phyloP scores from a whole-genome alignment of 495 filamentous ascomycete genomes.

The Neurospora hispaniola region DNA sequence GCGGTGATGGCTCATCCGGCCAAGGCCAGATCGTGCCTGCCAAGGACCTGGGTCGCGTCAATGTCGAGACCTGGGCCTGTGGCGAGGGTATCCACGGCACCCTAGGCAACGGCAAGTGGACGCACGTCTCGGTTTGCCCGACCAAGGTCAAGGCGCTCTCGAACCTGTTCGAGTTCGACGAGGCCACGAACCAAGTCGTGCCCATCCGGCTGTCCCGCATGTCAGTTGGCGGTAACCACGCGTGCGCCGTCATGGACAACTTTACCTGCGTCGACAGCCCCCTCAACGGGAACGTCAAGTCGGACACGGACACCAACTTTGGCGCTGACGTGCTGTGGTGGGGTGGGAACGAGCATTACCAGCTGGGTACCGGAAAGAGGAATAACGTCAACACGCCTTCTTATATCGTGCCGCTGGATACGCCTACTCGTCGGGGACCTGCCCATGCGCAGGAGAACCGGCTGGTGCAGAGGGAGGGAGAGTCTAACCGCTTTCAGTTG shows the following conservation, averaged over 20 bases:
- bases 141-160: constrained; percentile 78
- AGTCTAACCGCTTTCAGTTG: constrained; percentile 70
- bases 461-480: constrained; percentile 42
- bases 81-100: constrained; percentile 76
- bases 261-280: constrained; percentile 44
- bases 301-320: constrained; percentile 61
- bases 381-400: constrained; percentile 63
- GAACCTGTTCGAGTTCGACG: constrained; percentile 76
- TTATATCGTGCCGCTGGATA: constrained; percentile 69
- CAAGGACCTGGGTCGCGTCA: constrained; percentile 34
- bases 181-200: constrained; percentile 48
- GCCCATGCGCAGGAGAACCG: constrained; percentile 26
- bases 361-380: constrained; percentile 82
- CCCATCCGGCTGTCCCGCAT: constrained; percentile 70
- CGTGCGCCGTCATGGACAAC: constrained; percentile 71
- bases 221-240: constrained; percentile 63
- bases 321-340: constrained; percentile 84
- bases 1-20: no score
- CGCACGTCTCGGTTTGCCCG: constrained; percentile 68
- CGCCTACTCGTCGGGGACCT: constrained; percentile 3
- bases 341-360: constrained; percentile 89
- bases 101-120: constrained; percentile 83
- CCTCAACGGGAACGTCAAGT: constrained; percentile 33
- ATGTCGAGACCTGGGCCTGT: constrained; percentile 73
- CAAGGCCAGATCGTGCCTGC: constrained; percentile 19